Conservation (phyloP, 306 rosid genomes). For the Castanopsis chinensis region DNA sequence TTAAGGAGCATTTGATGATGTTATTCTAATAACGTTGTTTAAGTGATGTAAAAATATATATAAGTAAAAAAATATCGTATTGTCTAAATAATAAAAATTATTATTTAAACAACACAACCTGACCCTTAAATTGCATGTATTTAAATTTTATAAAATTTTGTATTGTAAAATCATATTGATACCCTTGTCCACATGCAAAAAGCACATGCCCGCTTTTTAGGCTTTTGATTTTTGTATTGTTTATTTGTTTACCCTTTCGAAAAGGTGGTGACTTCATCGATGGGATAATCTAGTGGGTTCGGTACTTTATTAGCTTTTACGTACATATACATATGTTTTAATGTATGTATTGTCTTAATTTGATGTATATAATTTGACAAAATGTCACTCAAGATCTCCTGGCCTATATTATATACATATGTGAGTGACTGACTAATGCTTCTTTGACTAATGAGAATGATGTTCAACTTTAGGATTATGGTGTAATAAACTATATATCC, state of each 20-base stretch:
- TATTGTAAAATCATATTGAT: background rate
- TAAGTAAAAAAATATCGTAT: no score
- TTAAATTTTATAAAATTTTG: background rate
- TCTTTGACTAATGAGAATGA: background rate
- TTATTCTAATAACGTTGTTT: no score
- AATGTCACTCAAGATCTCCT: background rate
- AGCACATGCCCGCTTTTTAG: slow-evolving; percentile 14
- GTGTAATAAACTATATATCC: background rate
- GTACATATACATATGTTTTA: background rate
- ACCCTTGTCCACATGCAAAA: slow-evolving; percentile 11
- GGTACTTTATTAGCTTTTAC: background rate
- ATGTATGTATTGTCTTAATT: background rate
- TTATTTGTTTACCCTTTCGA: background rate
- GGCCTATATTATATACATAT: background rate
- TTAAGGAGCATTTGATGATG: no score
- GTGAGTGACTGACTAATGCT: background rate
- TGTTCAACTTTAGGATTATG: background rate
- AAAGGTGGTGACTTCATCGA: background rate
- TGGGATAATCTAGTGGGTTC: background rate
- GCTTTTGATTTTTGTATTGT: background rate
- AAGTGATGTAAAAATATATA: no score
- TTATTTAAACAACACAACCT: no score
- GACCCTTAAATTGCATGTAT: background rate
- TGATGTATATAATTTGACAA: background rate
- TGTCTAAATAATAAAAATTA: no score